Conservation (phyloP, 306 rosid species). For the Vigna unguiculata region DNA sequence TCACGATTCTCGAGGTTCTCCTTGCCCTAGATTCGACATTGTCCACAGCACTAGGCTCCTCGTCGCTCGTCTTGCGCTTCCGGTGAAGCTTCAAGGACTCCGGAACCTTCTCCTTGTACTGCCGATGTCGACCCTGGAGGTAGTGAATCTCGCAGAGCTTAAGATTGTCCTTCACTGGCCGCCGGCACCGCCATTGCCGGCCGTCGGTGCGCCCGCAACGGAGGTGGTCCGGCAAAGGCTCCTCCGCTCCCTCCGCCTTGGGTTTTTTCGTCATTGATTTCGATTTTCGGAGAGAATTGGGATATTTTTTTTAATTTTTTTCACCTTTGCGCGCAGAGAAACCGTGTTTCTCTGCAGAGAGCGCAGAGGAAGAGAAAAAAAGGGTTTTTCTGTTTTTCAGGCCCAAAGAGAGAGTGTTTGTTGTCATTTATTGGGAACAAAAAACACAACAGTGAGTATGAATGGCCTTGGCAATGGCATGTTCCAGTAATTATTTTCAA, state of each 20-base stretch:
- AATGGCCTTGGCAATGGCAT: conserved; percentile 49
- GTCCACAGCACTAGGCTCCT: background rate
- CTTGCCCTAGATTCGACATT: conserved; percentile 73
- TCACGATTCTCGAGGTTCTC: conserved; percentile 54
- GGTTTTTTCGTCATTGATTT: conserved; percentile 23
- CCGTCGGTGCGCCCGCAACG: conserved; percentile 96
- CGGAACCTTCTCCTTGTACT: conserved; percentile 86
- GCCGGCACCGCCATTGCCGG: conserved; percentile 92
- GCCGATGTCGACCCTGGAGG: conserved; percentile 94
- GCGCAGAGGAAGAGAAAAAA: conserved; percentile 18
- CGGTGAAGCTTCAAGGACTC: conserved; percentile 87
- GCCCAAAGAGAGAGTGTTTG: conserved; percentile 30
- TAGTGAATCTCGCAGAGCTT: conserved; percentile 98
- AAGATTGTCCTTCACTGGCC: conserved; percentile 77
- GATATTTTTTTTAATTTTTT: conserved; percentile 32
- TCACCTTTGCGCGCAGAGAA: conserved; percentile 10
- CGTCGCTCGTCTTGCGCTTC: conserved; percentile 44
- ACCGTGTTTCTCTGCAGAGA: conserved; percentile 14
- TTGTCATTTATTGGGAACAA: conserved; percentile 36
- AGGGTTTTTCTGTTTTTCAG: conserved; percentile 44
- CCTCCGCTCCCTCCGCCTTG: conserved; percentile 47
- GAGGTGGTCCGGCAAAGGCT: conserved; percentile 70
- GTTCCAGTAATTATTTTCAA: conserved; percentile 60
- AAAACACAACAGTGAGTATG: conserved; percentile 2
- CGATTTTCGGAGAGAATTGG: conserved; percentile 19